Evolutionary conservation across 768 basidiomycete species (phyloP).

Genomic region (Kondoa malvinella): DNA sequence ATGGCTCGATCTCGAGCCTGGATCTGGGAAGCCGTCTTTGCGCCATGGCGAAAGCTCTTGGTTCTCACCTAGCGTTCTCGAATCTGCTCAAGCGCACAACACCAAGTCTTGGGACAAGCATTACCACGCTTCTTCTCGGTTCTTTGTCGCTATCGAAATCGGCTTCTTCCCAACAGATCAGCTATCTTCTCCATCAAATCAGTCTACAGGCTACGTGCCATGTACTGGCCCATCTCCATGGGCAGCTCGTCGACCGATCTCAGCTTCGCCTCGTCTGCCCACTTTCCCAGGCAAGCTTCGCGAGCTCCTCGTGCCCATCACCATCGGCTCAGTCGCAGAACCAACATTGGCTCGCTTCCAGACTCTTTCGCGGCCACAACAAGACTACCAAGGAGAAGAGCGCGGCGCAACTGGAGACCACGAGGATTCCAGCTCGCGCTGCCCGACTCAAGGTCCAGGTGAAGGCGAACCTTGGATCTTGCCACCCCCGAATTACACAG

Average conservation of each 20-base stretch:
- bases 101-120: constrained; percentile 22
- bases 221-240: background rate
- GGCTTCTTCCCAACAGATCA: constrained; percentile 18
- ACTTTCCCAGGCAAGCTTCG: constrained; percentile 28
- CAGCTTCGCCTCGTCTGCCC: background rate
- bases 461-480: background rate
- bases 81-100: constrained; percentile 15
- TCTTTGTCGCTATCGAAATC: constrained; percentile 27
- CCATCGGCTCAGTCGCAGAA: constrained; percentile 27
- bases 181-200: background rate
- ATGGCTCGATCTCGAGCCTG: constrained; percentile 25
- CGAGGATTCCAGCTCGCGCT: background rate
- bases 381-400: background rate
- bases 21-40: constrained; percentile 16
- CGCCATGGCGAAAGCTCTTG: constrained; percentile 26
- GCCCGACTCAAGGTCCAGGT: background rate
- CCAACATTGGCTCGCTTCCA: constrained; percentile 23
- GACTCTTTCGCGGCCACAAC: background rate
- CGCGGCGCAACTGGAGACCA: background rate
- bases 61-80: constrained; percentile 26
- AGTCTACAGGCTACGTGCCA: background rate
- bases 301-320: constrained; percentile 27
- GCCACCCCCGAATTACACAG: background rate
- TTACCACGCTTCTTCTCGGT: constrained; percentile 25
- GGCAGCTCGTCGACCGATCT: background rate